Conservation (phyloP, 345 rosid genomes). For the Capsella bursapastoris region DNA sequence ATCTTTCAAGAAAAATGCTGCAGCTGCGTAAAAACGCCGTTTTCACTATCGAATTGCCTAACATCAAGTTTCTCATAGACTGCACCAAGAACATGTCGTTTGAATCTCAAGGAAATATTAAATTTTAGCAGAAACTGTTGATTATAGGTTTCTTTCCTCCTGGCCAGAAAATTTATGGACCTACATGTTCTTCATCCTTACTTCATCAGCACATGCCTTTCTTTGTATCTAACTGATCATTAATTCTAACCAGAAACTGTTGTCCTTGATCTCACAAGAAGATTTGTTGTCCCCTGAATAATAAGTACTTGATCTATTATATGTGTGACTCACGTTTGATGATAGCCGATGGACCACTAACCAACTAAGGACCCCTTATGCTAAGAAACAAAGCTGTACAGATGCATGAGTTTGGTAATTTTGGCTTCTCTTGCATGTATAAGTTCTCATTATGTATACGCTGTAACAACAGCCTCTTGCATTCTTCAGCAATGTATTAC, state of each 20-base stretch:
- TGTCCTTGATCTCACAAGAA: not conserved
- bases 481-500: too few relatives aligned
- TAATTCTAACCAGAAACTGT: not conserved
- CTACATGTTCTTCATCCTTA: constrained; percentile 17
- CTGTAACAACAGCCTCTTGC: too few relatives aligned
- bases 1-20: not conserved
- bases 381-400: not conserved
- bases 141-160: not conserved
- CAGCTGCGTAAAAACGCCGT: not conserved
- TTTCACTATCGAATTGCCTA: too few relatives aligned
- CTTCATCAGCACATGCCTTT: constrained; percentile 17
- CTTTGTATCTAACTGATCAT: not conserved
- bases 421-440: constrained; percentile 3
- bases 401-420: not conserved
- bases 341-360: not conserved
- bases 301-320: not conserved
- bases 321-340: not conserved
- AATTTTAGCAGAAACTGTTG: not conserved
- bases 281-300: constrained; percentile 8
- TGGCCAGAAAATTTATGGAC: constrained; percentile 4
- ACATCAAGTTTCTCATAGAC: too few relatives aligned
- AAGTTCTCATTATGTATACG: not conserved
- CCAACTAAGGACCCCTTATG: not conserved
- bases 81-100: too few relatives aligned
- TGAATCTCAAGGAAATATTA: not conserved